Evolutionary conservation across 2,329 filamentous ascomycete species (phyloP).

Genomic region (Drechslera avenae): DNA sequence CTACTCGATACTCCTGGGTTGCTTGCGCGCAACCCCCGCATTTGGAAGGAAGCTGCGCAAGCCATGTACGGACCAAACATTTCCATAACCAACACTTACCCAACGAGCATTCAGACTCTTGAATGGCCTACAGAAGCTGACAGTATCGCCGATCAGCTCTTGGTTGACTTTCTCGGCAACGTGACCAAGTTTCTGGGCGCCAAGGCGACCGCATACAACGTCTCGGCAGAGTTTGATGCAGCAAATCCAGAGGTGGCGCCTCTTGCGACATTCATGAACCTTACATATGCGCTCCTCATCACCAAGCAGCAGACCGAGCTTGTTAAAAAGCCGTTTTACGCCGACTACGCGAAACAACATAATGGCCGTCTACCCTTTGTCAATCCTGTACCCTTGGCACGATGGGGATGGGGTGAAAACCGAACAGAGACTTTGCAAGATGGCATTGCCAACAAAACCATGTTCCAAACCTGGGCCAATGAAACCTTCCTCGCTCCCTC

Average conservation of each 20-base stretch:
- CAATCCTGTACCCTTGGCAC: slow-evolving; percentile 55
- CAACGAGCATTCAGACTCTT: slow-evolving; percentile 50
- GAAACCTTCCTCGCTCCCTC: slow-evolving; percentile 52
- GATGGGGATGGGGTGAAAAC: slow-evolving; percentile 56
- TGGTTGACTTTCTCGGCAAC: slow-evolving; percentile 52
- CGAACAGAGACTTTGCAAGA: slow-evolving; percentile 47
- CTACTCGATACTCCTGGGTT: slow-evolving; percentile 56
- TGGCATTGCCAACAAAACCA: slow-evolving; percentile 57
- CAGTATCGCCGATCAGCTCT: slow-evolving; percentile 44
- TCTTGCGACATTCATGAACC: slow-evolving; percentile 48
- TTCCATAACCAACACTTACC: slow-evolving; percentile 50
- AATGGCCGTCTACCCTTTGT: slow-evolving; percentile 56
- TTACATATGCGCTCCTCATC: slow-evolving; percentile 56
- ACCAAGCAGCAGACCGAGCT: slow-evolving; percentile 54
- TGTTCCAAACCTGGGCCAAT: slow-evolving; percentile 57
- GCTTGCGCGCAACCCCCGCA: slow-evolving; percentile 51
- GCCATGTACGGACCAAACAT: slow-evolving; percentile 55
- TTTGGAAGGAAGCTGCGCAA: slow-evolving; percentile 53
- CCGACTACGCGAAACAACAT: slow-evolving; percentile 55
- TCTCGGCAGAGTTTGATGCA: slow-evolving; percentile 45
- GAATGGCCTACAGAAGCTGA: slow-evolving; percentile 49
- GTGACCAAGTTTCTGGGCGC: slow-evolving; percentile 52
- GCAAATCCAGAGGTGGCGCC: slow-evolving; percentile 39
- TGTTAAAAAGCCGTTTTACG: slow-evolving; percentile 57
- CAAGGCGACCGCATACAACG: slow-evolving; percentile 44